Evolutionary conservation across 345 rosid genomes (phyloP).

Genomic region (Euphorbia tirucalli): DNA sequence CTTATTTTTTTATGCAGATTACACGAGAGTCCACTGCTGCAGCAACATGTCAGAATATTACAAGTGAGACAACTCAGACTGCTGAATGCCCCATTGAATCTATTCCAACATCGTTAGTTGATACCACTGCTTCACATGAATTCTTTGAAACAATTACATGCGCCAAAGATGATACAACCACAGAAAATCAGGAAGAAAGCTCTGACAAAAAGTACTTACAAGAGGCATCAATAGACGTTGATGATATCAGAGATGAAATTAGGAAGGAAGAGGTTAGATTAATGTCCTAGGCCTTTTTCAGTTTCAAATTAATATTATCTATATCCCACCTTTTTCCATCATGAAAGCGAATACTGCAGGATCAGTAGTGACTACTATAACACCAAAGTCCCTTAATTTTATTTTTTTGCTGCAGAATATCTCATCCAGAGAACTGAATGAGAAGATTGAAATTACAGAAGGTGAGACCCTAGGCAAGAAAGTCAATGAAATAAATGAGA

Average conservation of each 20-base stretch:
- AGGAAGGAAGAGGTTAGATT: constrained; percentile 16
- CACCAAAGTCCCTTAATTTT: background rate
- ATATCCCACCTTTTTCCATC: background rate
- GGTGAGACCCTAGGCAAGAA: constrained; percentile 3
- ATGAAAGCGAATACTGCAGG: background rate
- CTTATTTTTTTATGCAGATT: background rate
- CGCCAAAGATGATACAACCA: constrained; percentile 14
- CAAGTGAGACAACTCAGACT: constrained; percentile 1
- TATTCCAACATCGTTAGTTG: constrained; percentile 1
- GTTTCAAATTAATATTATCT: background rate
- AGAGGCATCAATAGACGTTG: constrained; percentile 13
- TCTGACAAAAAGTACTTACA: constrained; percentile 10
- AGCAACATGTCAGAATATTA: background rate
- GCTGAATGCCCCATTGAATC: constrained; percentile 6
- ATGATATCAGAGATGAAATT: background rate
- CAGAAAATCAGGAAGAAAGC: constrained; percentile 16
- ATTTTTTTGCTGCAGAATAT: constrained; percentile 19
- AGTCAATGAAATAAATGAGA: background rate
- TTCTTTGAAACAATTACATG: constrained; percentile 7
- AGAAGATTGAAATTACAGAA: constrained; percentile 15
- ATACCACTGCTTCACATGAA: constrained; percentile 15
- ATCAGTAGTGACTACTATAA: background rate
- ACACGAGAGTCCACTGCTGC: background rate
- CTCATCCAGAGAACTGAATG: constrained; percentile 9
- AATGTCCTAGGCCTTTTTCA: background rate